Evolutionary conservation across 306 rosid species (phyloP).

Genomic region (Canavalia ensiformis): DNA sequence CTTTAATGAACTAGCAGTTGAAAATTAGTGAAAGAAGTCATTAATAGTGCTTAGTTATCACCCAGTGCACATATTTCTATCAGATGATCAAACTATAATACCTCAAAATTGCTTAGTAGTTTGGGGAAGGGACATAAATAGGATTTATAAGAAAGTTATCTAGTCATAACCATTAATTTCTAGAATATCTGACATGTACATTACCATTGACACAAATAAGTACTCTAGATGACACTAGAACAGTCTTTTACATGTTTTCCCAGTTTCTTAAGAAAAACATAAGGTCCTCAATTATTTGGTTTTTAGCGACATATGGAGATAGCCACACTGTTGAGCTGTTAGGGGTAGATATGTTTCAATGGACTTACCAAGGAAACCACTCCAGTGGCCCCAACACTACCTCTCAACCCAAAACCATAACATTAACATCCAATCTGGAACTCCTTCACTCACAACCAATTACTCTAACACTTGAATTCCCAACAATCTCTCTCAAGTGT

Average conservation of each 20-base stretch:
- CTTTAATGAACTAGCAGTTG: not conserved
- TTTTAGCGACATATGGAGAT: not conserved
- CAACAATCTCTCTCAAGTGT: not conserved
- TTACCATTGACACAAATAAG: not conserved
- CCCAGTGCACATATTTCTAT: constrained; percentile 21
- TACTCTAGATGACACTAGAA: constrained; percentile 19
- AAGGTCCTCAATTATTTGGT: not conserved
- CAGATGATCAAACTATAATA: constrained; percentile 28
- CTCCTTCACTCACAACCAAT: not conserved
- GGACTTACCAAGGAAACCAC: constrained; percentile 16
- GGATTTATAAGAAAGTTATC: not conserved
- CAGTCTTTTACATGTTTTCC: not conserved
- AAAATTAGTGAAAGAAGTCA: constrained; percentile 4
- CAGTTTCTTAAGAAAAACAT: constrained; percentile 27
- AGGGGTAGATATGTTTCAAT: not conserved
- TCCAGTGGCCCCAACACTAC: not conserved
- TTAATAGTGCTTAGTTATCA: constrained; percentile 20
- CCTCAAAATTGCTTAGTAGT: not conserved
- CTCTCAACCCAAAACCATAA: constrained; percentile 4
- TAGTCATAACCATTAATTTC: not conserved
- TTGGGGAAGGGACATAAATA: not conserved
- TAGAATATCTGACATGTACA: constrained; percentile 11
- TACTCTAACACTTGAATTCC: not conserved
- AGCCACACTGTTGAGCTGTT: not conserved
- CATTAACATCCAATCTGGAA: not conserved